Base-by-base conservation (phyloP, 495 filamentous ascomycete genomes). In the Filosporella fistucella region DNA sequence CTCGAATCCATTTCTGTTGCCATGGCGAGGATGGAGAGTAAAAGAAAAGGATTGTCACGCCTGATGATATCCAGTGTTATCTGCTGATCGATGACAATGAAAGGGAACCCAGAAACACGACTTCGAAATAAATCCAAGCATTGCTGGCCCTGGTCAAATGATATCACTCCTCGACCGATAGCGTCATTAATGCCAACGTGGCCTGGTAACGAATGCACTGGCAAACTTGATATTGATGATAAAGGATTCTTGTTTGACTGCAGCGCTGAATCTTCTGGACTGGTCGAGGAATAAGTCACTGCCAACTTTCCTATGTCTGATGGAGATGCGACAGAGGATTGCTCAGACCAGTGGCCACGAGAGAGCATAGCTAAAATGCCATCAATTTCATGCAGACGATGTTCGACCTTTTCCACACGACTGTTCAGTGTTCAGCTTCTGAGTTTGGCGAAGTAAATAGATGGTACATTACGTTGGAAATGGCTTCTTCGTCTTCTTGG, bases 351-450 rank as follows among this genome's bases (percentile, higher is more conserved):
- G n/a, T 29, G 23, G 20, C 18, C 38, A 9, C 52, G 26, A n/a
- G 47, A 36, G 24, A 61, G 24, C 22, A 61, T 28, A 9, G 51
- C 55, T 25, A 47, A 37, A 4, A 61, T 16, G 3, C 41, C 46
- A 26, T 61, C 58, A 11, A 61, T 48, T 30, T 46, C 52, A 44
- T 61, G 44, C n/a, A n/a, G n/a, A n/a, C n/a, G n/a, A n/a, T n/a
- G n/a, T 49, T 61, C 58, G 48, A 61, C 51, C 24, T 58, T 55
- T 16, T 45, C 55, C 21, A 61, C 58, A 4, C 58, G 47, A 3
- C 55, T 58, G 41, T 20, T n/a, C n/a, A n/a, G n/a, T n/a, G n/a
- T n/a, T n/a, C n/a, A n/a, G n/a, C n/a, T n/a, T n/a, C n/a, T n/a
- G n/a, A n/a, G n/a, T n/a, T n/a, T n/a, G n/a, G n/a, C n/a, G n/a